phyloP scores from a whole-genome alignment of 2,329 filamentous ascomycete genomes.

The Paecilomyces niveus region DNA sequence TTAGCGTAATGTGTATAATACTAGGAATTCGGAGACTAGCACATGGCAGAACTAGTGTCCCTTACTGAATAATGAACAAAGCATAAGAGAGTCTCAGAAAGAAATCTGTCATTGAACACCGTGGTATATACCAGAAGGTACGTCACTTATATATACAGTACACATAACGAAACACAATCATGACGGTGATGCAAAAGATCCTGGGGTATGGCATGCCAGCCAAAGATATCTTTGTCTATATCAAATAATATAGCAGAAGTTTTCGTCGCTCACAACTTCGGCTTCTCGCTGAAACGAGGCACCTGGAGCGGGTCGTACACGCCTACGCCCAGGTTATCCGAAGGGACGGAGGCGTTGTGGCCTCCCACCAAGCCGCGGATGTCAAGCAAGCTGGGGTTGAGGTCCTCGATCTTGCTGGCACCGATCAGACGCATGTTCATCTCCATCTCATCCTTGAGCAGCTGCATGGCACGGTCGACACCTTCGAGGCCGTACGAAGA shows the following conservation, averaged over 20 bases:
- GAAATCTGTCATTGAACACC: not conserved
- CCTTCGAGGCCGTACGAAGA: constrained; percentile 79
- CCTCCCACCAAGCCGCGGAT: constrained; percentile 56
- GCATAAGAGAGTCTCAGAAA: not conserved
- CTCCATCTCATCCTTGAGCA: constrained; percentile 93
- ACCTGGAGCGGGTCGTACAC: constrained; percentile 51
- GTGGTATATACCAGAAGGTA: not conserved
- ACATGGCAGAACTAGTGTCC: not conserved
- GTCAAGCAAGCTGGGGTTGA: constrained; percentile 77
- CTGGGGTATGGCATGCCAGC: not conserved
- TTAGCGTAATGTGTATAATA: not conserved
- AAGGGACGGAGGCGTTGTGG: constrained; percentile 53
- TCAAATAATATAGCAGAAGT: not conserved
- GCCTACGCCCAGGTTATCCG: constrained; percentile 52
- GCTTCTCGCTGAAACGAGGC: constrained; percentile 44
- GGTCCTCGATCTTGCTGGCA: constrained; percentile 62
- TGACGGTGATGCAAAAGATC: not conserved
- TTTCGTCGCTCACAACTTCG: constrained; percentile 27
- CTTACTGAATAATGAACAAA: too few relatives aligned
- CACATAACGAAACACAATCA: not conserved
- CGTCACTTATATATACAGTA: not conserved
- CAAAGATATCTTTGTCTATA: not conserved
- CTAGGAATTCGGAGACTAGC: not conserved
- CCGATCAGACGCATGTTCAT: constrained; percentile 98
- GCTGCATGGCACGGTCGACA: constrained; percentile 85